These are phyloP conservation scores for Trichocladium antarcticum DNA, from an alignment of 495 filamentous ascomycete genomes.

Conservation along the genomic window DNA sequence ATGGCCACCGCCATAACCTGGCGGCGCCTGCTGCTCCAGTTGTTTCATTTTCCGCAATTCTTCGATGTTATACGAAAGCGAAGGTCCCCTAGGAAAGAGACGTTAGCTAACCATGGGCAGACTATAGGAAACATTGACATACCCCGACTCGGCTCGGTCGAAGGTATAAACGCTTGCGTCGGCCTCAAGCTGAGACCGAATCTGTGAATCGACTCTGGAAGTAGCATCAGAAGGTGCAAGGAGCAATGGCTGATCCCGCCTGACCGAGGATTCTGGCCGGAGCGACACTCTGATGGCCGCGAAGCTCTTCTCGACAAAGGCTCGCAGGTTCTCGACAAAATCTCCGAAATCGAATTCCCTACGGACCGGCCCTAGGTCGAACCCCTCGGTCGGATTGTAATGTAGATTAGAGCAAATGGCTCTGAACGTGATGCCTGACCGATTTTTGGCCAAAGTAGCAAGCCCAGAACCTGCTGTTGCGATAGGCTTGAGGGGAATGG, in stretches of 20 bases:
- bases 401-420: conserved; percentile 6
- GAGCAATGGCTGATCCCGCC: neutral
- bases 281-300: neutral
- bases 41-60: conserved; percentile 3
- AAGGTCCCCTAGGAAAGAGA: neutral
- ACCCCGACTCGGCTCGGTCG: conserved; percentile 3
- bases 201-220: conserved; percentile 14
- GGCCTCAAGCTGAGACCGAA: conserved; percentile 21
- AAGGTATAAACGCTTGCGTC: conserved; percentile 9
- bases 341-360: neutral
- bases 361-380: neutral
- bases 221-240: neutral
- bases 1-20: neutral
- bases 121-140: neutral
- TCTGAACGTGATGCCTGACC: neutral
- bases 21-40: neutral
- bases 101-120: neutral
- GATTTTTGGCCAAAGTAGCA: neutral
- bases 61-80: neutral
- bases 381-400: neutral
- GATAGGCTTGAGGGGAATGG: conserved; percentile 8
- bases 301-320: conserved; percentile 1
- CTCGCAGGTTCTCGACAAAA: neutral
- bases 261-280: neutral
- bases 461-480: neutral